phyloP scores from a whole-genome alignment of 2,329 filamentous ascomycete genomes.

The Drechslera avenae region DNA sequence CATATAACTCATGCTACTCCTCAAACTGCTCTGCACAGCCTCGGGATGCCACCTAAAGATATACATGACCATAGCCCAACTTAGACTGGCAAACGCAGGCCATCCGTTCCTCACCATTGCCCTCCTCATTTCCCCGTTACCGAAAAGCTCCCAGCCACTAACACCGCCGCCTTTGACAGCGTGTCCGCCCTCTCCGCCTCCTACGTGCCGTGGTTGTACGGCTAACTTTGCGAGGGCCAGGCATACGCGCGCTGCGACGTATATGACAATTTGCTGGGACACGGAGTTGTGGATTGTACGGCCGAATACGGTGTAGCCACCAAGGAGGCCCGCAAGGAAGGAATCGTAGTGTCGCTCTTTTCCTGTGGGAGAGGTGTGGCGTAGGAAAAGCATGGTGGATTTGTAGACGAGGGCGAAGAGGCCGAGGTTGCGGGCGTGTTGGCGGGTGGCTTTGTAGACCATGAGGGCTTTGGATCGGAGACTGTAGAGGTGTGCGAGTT shows the following conservation, averaged over 20 bases:
- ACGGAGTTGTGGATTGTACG: conserved; percentile 77
- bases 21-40: conserved; percentile 85
- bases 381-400: conserved; percentile 74
- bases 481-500: conserved; percentile 37
- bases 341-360: conserved; percentile 77
- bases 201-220: conserved; percentile 64
- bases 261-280: conserved; percentile 97
- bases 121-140: conserved; percentile 44
- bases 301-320: conserved; percentile 93
- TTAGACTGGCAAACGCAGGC: conserved; percentile 88
- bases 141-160: conserved; percentile 50
- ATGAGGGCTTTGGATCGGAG: conserved; percentile 77
- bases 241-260: conserved; percentile 91
- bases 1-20: conserved; percentile 97
- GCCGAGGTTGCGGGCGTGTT: conserved; percentile 89
- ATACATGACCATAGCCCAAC: conserved; percentile 95
- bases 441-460: conserved; percentile 83
- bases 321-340: conserved; percentile 84
- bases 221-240: conserved; percentile 83
- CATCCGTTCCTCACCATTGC: conserved; percentile 69
- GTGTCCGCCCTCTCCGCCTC: conserved; percentile 28
- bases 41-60: conserved; percentile 91
- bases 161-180: conserved; percentile 25
- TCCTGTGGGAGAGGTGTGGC: conserved; percentile 56
- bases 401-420: conserved; percentile 94